A percentile compares a stretch with the other conserved stretches of the same genome.
These are phyloP conservation scores for Hyphodiscus hymeniophilus DNA, from an alignment of 495 filamentous ascomycete species.

Conservation along the genomic window DNA sequence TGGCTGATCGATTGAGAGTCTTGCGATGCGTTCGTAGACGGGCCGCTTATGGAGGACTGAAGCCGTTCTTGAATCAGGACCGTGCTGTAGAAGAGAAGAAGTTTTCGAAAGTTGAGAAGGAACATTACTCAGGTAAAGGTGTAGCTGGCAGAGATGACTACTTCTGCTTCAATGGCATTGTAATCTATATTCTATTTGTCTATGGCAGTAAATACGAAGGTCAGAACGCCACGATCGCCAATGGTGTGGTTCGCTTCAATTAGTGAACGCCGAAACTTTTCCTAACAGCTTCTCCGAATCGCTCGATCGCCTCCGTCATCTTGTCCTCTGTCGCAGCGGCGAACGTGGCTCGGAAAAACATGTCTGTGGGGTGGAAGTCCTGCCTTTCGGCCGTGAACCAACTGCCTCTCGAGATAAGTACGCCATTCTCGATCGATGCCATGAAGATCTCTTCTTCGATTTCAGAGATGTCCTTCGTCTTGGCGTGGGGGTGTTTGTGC, in stretches of 20 bases:
- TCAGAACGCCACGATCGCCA: not conserved
- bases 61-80: too few species aligned
- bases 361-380: conserved; percentile 31
- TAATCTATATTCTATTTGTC: not conserved
- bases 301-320: conserved; percentile 69
- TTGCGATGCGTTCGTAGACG: not conserved
- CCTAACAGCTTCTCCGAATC: conserved; percentile 64
- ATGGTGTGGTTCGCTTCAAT: not conserved
- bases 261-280: conserved; percentile 20
- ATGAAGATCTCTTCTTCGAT: conserved; percentile 86
- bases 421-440: conserved; percentile 56
- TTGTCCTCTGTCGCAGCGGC: conserved; percentile 68
- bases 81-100: too few species aligned
- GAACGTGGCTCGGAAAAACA: conserved; percentile 88
- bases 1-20: too few species aligned
- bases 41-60: too few species aligned
- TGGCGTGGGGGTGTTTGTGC: conserved; percentile 55
- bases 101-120: too few species aligned
- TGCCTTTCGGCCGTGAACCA: conserved; percentile 74
- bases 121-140: too few species aligned
- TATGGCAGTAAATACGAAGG: not conserved
- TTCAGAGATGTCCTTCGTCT: conserved; percentile 48
- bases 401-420: conserved; percentile 71
- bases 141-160: too few species aligned
- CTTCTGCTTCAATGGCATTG: not conserved